Percentiles rank a stretch among this genome's conserved stretches.
These are phyloP conservation scores for Strigomonas culicis DNA, from an alignment of 208 protist genomes.

Conservation along the genomic window DNA sequence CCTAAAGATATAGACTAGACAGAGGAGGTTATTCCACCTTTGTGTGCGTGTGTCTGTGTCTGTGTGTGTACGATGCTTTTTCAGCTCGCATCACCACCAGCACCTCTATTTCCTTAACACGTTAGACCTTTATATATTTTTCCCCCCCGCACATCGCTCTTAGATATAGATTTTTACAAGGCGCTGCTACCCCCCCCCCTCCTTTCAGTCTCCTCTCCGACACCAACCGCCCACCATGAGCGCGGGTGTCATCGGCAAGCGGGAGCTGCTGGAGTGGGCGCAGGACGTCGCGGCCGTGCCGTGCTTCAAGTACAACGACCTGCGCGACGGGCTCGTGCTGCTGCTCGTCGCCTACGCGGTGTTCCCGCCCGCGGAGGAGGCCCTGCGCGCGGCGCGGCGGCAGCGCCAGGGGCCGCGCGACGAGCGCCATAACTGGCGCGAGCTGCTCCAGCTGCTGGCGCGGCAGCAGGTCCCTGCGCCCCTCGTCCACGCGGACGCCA, in stretches of 20 bases:
- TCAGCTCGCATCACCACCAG: too few species aligned
- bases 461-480: conserved; percentile 35
- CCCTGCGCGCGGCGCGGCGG: background rate
- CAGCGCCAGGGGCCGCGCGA: conserved; percentile 34
- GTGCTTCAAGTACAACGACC: conserved; percentile 52
- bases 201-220: background rate
- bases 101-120: background rate
- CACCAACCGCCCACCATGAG: background rate
- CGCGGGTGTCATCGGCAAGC: conserved; percentile 24
- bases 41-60: too few species aligned
- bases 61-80: too few species aligned
- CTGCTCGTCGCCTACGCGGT: conserved; percentile 29
- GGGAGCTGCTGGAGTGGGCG: conserved; percentile 57
- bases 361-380: conserved; percentile 11
- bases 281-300: conserved; percentile 26
- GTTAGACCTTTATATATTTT: conserved; percentile 2
- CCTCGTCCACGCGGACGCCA: conserved; percentile 33
- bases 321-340: conserved; percentile 59
- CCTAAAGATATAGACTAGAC: too few species aligned
- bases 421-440: conserved; percentile 42
- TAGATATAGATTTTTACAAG: conserved; percentile 13
- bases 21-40: too few species aligned
- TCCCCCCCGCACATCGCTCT: background rate
- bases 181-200: background rate
- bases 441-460: conserved; percentile 30